Evolutionary conservation across 208 protist species (phyloP), one percentile per base, ranked within the genome.

Genomic region (Zelonia costaricensis): DNA sequence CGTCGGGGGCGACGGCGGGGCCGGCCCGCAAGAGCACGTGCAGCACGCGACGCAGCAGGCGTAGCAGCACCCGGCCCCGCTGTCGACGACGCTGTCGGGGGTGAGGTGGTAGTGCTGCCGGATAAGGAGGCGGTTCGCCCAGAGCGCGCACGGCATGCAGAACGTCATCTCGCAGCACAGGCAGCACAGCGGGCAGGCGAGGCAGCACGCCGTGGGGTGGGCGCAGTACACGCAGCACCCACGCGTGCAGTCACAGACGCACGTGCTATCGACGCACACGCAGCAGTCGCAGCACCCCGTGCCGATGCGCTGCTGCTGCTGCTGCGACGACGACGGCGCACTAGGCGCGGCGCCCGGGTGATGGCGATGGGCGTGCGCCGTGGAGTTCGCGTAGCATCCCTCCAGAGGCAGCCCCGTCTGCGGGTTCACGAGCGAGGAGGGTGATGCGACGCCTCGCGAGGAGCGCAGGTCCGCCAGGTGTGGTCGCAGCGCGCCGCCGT

Each of bases 101-200:
- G 43, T 22, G 15, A 85, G 67, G 43, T 72, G 63, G 56, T 85
- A 85, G 57, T 85, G 78, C 54, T 74, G 69, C 2, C 74, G 78
- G 15, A 81, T 62, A 20, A 85, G 74, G 28, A 78, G 62, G 10
- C 78, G 78, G 53, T 81, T 85, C 6, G 64, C 70, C 47, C 75
- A 68, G 23, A 76, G 52, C n/a, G 78, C 74, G 59, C 78, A 85
- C 4, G 74, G 74, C 45, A 78, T 44, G 51, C 74, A 81, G 55
- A 40, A 81, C 45, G 69, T 76, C 55, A 69, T 45, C 67, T 85
- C 78, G 43, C 60, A 69, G 44, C 46, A 63, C n/a, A 85, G 38
- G 45, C 74, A 81, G 39, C 69, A 74, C 15, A 69, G 43, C 0
- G 73, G 67, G 33, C 60, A 77, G 58, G 48, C 27, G 12, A 72